Base-by-base conservation (phyloP, 176 grass and related monocot genomes). In the Aegilops umbellulata region DNA sequence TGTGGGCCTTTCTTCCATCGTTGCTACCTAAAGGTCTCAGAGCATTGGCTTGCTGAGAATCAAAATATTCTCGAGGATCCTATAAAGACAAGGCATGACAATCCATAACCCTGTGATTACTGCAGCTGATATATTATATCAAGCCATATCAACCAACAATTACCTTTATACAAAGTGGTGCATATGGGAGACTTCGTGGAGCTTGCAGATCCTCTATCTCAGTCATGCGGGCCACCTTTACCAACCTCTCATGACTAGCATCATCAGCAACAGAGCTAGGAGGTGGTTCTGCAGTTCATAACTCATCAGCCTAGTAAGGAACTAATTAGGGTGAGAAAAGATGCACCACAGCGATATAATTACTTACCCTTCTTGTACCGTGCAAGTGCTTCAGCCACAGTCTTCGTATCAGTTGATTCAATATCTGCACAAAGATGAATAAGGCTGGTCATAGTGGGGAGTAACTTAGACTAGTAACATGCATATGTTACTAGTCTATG, bases 31-130 rank as follows among this genome's bases (percentile, higher is more conserved):
- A 89, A 89, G 91, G 84, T 76, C 90, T 91, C 19, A 98, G 68
- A 85, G 96, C 96, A 95, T 98, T 98, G 62, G 91, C 93, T 89
- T 98, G 96, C 53, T 98, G 96, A 58, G 93, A 95, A 78, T 98
- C 96, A 86, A 98, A 98, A 88, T 98, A 98, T 60, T 98, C 91
- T 58, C 91, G 85, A 79, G 96, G 96, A 88, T 98, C 96, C 96
- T 98, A 77, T 84, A 46, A 84, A 70, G 76, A 88, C 49, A 85
- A 85, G 64, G 79, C 10, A 69, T 57, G 78, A 47, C 24, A 66
- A 72, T 80, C 70, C 22, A 78, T 84, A 71, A 83, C 55, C 25
- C 9, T 79, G n/a, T 11, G 68, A 79, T 42, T 44, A 66, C 20
- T 79, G 20, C 24, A 41, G 35, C 17, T 42, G 26, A 74, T 46